Conservation (phyloP, 1,139 yeast species). For the Geotrichum restrictum region DNA sequence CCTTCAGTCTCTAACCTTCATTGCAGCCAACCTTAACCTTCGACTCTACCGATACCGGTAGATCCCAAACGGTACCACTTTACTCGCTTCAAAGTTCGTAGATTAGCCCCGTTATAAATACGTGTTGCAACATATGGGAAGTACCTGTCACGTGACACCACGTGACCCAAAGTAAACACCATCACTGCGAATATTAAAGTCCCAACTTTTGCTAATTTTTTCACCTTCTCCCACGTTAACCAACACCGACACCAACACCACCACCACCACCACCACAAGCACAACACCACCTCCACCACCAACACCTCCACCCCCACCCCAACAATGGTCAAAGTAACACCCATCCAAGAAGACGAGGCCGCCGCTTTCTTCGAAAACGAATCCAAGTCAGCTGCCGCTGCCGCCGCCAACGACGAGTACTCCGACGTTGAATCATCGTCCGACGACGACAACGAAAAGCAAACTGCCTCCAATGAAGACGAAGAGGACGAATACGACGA, state of each 20-base stretch:
- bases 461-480: conserved; percentile 35
- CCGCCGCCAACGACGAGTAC: conserved; percentile 25
- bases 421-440: conserved; percentile 33
- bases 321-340: conserved; percentile 68
- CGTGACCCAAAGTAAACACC: too few species aligned
- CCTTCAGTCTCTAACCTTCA: too few species aligned
- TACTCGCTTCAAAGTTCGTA: too few species aligned
- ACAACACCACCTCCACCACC: neutral
- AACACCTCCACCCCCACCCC: neutral
- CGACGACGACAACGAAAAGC: conserved; percentile 39
- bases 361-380: conserved; percentile 19
- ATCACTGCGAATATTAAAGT: too few species aligned
- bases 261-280: conserved; percentile 29
- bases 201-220: too few species aligned
- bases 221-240: neutral
- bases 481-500: conserved; percentile 53
- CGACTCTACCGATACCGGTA: too few species aligned
- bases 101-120: too few species aligned
- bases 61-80: too few species aligned
- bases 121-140: too few species aligned
- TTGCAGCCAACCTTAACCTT: too few species aligned
- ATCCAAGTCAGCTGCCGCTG: conserved; percentile 25
- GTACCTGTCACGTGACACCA: too few species aligned
- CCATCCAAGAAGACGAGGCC: conserved; percentile 45
- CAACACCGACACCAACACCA: neutral